These are phyloP conservation scores for Lachancea dasiensis DNA, from an alignment of 805 yeast genomes.

Conservation along the genomic window DNA sequence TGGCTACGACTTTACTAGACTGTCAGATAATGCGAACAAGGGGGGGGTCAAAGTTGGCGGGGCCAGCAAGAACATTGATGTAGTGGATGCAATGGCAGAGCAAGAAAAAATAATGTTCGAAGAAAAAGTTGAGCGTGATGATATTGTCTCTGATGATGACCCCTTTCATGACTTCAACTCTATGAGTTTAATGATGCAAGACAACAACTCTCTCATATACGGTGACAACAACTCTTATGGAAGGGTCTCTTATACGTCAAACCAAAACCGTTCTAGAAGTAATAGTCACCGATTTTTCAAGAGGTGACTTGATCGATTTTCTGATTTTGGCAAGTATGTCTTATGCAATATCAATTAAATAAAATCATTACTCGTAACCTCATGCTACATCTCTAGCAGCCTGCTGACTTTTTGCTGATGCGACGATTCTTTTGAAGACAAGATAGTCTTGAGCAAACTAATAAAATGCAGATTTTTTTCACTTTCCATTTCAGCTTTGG, in stretches of 20 bases:
- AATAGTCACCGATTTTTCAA: constrained; percentile 35
- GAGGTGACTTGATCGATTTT: constrained; percentile 16
- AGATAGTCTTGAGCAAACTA: neutral
- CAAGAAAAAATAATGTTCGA: constrained; percentile 28
- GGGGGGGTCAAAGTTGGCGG: constrained; percentile 18
- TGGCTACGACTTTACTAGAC: constrained; percentile 45
- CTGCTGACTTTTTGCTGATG: neutral
- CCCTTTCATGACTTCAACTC: constrained; percentile 85
- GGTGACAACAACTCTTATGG: constrained; percentile 40
- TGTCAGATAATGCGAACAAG: constrained; percentile 22
- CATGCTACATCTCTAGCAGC: constrained; percentile 1
- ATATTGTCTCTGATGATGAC: constrained; percentile 43
- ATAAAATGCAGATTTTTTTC: constrained; percentile 2
- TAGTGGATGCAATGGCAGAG: constrained; percentile 16
- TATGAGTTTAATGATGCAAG: constrained; percentile 75
- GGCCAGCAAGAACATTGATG: constrained; percentile 14
- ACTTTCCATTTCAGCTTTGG: constrained; percentile 5
- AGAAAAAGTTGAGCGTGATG: constrained; percentile 32
- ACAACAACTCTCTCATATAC: constrained; percentile 45
- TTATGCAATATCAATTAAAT: constrained; percentile 3
- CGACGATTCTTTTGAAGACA: neutral
- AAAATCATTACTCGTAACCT: no score
- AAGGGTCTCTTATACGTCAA: constrained; percentile 37
- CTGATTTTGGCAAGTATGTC: neutral
- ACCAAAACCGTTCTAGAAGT: constrained; percentile 35